Base-by-base conservation (phyloP, 2,329 filamentous ascomycete genomes). In the Madurella mycetomatis region DNA sequence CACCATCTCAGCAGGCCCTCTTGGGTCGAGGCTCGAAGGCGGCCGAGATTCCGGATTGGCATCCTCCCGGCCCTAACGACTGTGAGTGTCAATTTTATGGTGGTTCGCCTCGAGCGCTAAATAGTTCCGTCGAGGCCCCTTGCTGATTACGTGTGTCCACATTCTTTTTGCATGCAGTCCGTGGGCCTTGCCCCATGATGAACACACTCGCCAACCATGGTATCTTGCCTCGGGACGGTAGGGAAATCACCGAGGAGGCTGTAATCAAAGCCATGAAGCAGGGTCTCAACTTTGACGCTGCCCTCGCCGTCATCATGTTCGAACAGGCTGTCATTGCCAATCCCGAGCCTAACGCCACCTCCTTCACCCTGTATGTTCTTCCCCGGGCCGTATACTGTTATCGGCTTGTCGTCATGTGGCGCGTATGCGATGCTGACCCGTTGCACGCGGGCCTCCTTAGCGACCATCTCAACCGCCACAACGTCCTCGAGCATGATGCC, bases 171-270 rank as follows among this genome's bases (percentile, higher is more conserved):
- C 40, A 41, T n/a, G n/a, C 34, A 72, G 68, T 69, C 32, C 65
- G 70, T 15, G 67, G 72, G 1, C 75, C 76, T 25, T 80, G 76
- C 52, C 76, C 77, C 1, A 76, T 77, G 71, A 66, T 79, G 56
- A 80, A 79, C 61, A 71, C 76, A 0, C 65, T 79, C 15, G 73
- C 75, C 12, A 79, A 79, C 58, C 72, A 79, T 49, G 72, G 71
- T 4, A 76, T 74, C 53, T 68, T 79, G 2, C 74, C 73, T 2
- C 76, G 69, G 44, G 65, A 76, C 51, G 76, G 76, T 31, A 67
- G 65, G 37, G 69, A 73, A 55, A 66, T 77, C 46, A 74, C 70
- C 7, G 61, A 65, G 44, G 64, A 68, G 45, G 69, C 68, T 17
- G 69, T 71, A 0, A 60, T 76, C 12, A 58, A 64, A 3, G 76